Base-by-base conservation (phyloP, 192 early-diverging fungal genomes). In the Coemansia sp. region DNA sequence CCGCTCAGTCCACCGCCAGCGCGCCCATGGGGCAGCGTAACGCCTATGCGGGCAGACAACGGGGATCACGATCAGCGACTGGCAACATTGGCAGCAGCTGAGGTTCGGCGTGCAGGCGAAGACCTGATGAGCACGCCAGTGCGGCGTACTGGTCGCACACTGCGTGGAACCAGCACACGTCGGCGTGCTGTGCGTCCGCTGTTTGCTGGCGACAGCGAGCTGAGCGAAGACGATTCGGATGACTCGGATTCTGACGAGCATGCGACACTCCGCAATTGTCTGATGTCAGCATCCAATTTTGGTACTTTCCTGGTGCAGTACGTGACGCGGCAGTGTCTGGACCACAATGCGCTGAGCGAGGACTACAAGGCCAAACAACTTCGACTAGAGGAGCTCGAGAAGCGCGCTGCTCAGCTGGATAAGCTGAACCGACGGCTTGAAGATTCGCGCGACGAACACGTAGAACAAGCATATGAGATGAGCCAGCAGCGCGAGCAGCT, bases 271-370 rank as follows among this genome's bases (percentile, higher is more conserved):
- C 76, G 76, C 57, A 70, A 64, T 37, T 74, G 76, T 25, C 64
- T 79, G 6, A 67, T 61, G 56, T 56, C 67, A 5, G 76, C 76
- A 3, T 74, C 76, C 20, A 59, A 53, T 4, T 79, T 79, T 62
- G 76, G 76, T 40, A 74, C 60, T 24, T 79, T 79, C 44, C 62
- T 79, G 37, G 76, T 79, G 3, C 76, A 71, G 64, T 79, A 79
- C 34, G 68, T 79, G 26, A 74, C 64, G 17, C 76, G 76, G 17
- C 76, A 79, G 52, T 67, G 67, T 12, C 56, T 70, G 28, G 76
- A 79, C 17, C 59, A 61, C 58, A 79, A 56, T 64, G 52, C 46
- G 26, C 59, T 73, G 3, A 51, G 61, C 60, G 76, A 74, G n/a
- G 72, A 74, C 56, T 58, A 67, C 58, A 55, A 67, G 44, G 14